These are phyloP conservation scores for Elongisporangium prolatum DNA, from an alignment of 352 stramenopile species.

Conservation along the genomic window DNA sequence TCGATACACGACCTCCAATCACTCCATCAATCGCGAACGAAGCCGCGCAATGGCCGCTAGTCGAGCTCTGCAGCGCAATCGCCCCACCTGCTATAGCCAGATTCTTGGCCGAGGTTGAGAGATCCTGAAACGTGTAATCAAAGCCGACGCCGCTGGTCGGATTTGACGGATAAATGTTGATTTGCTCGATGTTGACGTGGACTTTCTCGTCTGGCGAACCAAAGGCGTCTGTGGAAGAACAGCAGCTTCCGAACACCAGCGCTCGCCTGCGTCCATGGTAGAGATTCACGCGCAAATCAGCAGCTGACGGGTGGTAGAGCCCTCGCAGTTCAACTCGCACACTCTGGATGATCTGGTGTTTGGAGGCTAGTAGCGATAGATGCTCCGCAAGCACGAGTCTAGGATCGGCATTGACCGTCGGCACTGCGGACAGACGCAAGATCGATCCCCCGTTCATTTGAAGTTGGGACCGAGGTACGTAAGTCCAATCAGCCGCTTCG, in stretches of 20 bases:
- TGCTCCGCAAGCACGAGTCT: conserved; percentile 24
- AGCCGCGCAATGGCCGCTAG: conserved; percentile 38
- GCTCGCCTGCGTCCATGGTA: conserved; percentile 42
- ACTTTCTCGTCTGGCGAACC: conserved; percentile 30
- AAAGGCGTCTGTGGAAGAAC: conserved; percentile 30
- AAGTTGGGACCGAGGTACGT: conserved; percentile 31
- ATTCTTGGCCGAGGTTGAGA: conserved; percentile 26
- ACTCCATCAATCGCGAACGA: conserved; percentile 67
- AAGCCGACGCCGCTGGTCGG: conserved; percentile 58
- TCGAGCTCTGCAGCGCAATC: conserved; percentile 65
- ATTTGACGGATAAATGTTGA: conserved; percentile 32
- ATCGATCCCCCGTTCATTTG: conserved; percentile 53
- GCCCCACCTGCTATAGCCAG: conserved; percentile 45
- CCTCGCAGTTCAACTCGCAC: conserved; percentile 50
- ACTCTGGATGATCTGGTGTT: conserved; percentile 50
- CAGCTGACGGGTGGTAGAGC: conserved; percentile 60
- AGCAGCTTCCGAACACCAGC: conserved; percentile 42
- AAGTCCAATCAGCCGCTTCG: conserved; percentile 32
- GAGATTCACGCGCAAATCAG: conserved; percentile 42
- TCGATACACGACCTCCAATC: conserved; percentile 33
- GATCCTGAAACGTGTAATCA: conserved; percentile 71
- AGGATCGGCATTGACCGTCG: conserved; percentile 37
- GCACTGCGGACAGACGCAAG: conserved; percentile 21
- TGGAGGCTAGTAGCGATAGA: conserved; percentile 38
- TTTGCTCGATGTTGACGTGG: conserved; percentile 39